These are phyloP conservation scores for Phialophora expanda DNA, from an alignment of 2,329 filamentous ascomycete genomes.

Conservation along the genomic window DNA sequence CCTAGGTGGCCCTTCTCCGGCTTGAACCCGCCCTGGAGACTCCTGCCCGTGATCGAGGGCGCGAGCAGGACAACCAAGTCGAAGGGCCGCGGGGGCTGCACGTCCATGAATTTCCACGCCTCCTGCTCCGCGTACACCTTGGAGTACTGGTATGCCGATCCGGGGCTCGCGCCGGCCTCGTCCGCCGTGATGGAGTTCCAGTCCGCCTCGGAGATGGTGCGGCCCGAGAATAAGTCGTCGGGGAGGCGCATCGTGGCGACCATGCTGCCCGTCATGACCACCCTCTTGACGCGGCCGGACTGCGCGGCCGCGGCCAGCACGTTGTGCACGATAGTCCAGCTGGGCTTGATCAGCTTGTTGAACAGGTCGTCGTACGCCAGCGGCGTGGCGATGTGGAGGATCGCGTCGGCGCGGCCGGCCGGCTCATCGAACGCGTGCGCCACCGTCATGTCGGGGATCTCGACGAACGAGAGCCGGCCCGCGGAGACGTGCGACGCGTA, in stretches of 20 bases:
- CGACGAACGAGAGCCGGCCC: constrained; percentile 19
- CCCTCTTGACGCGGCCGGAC: constrained; percentile 10
- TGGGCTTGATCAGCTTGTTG: constrained; percentile 21
- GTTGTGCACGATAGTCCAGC: constrained; percentile 20
- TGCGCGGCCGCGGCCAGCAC: constrained; percentile 16
- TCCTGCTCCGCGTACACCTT: constrained; percentile 23
- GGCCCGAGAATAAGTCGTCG: constrained; percentile 7
- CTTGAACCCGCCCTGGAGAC: constrained; percentile 16
- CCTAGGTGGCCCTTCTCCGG: constrained; percentile 16
- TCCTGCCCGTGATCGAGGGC: constrained; percentile 21
- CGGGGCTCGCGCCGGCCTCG: constrained; percentile 14
- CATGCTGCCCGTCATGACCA: constrained; percentile 24
- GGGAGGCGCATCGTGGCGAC: constrained; percentile 14
- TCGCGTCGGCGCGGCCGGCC: constrained; percentile 14
- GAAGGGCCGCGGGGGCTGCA: constrained; percentile 2
- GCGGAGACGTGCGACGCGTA: constrained; percentile 17
- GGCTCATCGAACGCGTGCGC: constrained; percentile 13
- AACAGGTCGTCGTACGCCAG: constrained; percentile 21
- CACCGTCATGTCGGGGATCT: constrained; percentile 22
- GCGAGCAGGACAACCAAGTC: constrained; percentile 21
- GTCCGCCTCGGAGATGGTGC: constrained; percentile 1
- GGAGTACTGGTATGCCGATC: constrained; percentile 22
- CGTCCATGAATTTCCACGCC: constrained; percentile 23
- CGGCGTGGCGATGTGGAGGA: constrained; percentile 26
- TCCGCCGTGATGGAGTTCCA: constrained; percentile 23